A percentile compares a stretch with the other conserved stretches of the same genome.
These are phyloP conservation scores for Bretziella fagacearum DNA, from an alignment of 2,329 filamentous ascomycete species.

Conservation along the genomic window DNA sequence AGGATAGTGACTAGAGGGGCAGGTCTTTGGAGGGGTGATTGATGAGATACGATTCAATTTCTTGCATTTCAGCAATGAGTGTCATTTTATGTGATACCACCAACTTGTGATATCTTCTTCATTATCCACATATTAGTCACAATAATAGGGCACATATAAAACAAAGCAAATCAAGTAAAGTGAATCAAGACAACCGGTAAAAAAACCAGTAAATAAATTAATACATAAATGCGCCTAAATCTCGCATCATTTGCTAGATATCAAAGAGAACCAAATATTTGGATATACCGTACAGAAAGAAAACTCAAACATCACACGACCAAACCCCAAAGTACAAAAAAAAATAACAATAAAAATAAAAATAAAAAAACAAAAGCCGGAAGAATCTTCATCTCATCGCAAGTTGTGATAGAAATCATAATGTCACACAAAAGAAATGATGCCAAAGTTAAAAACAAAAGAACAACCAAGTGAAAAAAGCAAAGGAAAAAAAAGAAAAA, in stretches of 20 bases:
- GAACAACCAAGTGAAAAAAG: neutral
- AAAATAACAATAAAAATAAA: neutral
- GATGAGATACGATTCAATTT: neutral
- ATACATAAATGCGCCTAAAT: neutral
- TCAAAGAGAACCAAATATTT: neutral
- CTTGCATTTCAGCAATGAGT: too few species aligned
- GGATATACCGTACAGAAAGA: neutral
- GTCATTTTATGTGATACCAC: too few species aligned
- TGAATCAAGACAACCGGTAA: neutral
- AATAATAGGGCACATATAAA: too few species aligned
- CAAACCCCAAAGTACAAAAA: neutral
- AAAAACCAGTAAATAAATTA: neutral
- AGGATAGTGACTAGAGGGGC: too few species aligned
- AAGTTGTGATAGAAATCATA: neutral
- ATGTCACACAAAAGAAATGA: neutral
- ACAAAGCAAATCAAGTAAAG: neutral
- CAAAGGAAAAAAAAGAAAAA: conserved; percentile 1
- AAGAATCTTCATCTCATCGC: neutral
- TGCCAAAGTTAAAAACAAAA: neutral
- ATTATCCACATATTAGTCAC: too few species aligned
- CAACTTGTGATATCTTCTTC: too few species aligned
- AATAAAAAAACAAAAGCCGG: neutral
- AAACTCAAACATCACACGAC: neutral
- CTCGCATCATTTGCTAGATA: neutral
- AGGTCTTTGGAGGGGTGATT: neutral